Conservation (phyloP, 495 filamentous ascomycete genomes). For the Schizothecium vesticola region DNA sequence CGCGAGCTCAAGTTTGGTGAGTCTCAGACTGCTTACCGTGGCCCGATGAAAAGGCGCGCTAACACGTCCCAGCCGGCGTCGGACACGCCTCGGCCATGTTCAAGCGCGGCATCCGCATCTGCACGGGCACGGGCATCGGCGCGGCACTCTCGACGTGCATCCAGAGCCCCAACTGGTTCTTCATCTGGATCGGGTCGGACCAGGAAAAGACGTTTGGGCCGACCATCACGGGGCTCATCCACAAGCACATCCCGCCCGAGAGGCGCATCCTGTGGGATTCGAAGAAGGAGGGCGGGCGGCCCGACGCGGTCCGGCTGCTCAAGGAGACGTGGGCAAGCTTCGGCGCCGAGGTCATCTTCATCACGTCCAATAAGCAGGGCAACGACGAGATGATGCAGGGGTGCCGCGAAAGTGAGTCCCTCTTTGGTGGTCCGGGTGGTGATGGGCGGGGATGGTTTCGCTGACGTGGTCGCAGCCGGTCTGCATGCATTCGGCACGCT, state of each 20-base stretch:
- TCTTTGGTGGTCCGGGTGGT: not conserved
- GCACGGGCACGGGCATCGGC: conserved; percentile 42
- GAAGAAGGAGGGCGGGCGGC: conserved; percentile 41
- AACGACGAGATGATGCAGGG: conserved; percentile 47
- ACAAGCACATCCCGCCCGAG: conserved; percentile 40
- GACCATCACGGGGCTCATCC: conserved; percentile 38
- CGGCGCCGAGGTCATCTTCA: conserved; percentile 45
- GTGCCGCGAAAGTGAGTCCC: conserved; percentile 33
- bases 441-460: not conserved
- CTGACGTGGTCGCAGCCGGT: conserved; percentile 27
- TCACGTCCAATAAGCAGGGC: conserved; percentile 41
- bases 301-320: conserved; percentile 38
- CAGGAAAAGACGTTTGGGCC: conserved; percentile 43
- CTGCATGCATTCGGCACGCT: conserved; percentile 42
- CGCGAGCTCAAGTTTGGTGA: conserved; percentile 43
- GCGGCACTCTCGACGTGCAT: conserved; percentile 43
- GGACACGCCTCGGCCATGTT: conserved; percentile 43
- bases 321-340: conserved; percentile 40
- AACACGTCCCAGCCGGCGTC: conserved; percentile 35
- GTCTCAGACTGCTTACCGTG: no score
- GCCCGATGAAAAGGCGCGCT: conserved; percentile 8
- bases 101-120: conserved; percentile 41
- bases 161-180: conserved; percentile 41
- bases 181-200: conserved; percentile 45
- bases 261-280: conserved; percentile 46